Conservation (phyloP, 2,329 filamentous ascomycete species). For the Pseudopithomyces chartarum region DNA sequence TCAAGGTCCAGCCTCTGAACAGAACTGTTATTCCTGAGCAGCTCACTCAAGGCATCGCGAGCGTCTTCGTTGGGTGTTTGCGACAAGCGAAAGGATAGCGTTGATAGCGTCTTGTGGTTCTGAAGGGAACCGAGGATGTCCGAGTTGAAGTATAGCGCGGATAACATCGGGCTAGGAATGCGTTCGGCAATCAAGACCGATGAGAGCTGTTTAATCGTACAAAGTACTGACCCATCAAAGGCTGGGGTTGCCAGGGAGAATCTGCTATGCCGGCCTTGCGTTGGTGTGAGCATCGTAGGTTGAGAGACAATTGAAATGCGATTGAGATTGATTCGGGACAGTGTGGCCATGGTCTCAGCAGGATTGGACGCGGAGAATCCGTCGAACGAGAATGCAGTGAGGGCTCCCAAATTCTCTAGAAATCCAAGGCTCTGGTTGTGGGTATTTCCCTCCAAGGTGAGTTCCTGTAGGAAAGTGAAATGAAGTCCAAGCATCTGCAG, state of each 20-base stretch:
- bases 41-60: conserved; percentile 21
- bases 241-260: conserved; percentile 22
- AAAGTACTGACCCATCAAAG: conserved; percentile 20
- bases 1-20: conserved; percentile 29
- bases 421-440: conserved; percentile 28
- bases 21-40: conserved; percentile 15
- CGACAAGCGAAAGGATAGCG: conserved; percentile 22
- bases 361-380: conserved; percentile 28
- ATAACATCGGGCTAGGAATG: conserved; percentile 2
- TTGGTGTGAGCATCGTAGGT: conserved; percentile 15
- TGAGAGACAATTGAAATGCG: conserved; percentile 29
- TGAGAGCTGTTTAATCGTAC: conserved; percentile 20
- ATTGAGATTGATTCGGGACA: conserved; percentile 26
- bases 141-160: conserved; percentile 25
- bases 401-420: conserved; percentile 14
- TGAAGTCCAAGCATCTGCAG: conserved; percentile 18
- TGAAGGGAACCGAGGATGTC: conserved; percentile 25
- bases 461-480: conserved; percentile 20
- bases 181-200: conserved; percentile 26
- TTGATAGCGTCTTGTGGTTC: conserved; percentile 18
- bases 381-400: conserved; percentile 33
- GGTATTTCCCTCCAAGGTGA: conserved; percentile 32
- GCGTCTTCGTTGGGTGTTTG: conserved; percentile 21
- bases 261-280: conserved; percentile 10
- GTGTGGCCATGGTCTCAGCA: conserved; percentile 21